A percentile compares a stretch with the other conserved stretches of the same genome.
phyloP scores from a whole-genome alignment of 352 stramenopile genomes.

The Pythium periplocum region DNA sequence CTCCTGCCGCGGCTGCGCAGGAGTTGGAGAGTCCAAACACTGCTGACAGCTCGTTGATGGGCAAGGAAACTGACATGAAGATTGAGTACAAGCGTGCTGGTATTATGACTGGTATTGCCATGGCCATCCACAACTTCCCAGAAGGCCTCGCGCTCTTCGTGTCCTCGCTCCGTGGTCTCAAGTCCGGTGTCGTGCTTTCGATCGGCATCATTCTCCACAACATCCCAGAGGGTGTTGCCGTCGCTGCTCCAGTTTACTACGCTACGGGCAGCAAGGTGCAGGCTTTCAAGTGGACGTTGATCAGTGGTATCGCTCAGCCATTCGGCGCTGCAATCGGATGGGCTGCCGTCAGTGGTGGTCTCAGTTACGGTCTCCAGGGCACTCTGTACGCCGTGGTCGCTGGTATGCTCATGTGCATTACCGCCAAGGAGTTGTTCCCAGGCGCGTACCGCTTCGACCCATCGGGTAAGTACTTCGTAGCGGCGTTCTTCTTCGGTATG shows the following conservation, averaged over 20 bases:
- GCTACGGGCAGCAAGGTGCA: conserved; percentile 89
- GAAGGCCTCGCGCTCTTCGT: conserved; percentile 96
- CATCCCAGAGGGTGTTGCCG: conserved; percentile 92
- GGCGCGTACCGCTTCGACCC: conserved; percentile 89
- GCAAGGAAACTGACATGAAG: conserved; percentile 23
- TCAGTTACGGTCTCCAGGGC: conserved; percentile 67
- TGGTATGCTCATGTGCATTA: conserved; percentile 94
- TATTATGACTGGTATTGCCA: conserved; percentile 91
- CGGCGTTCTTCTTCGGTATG: conserved; percentile 84
- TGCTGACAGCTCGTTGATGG: conserved; percentile 7
- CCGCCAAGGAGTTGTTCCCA: conserved; percentile 86
- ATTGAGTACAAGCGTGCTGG: conserved; percentile 75
- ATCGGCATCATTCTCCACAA: conserved; percentile 97
- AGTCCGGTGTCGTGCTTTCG: conserved; percentile 87
- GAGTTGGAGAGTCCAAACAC: conserved; percentile 9
- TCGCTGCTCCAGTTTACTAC: conserved; percentile 95
- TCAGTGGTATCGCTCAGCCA: conserved; percentile 87
- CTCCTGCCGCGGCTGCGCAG: conserved; percentile 1
- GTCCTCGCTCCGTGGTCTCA: conserved; percentile 85
- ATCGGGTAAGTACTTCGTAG: conserved; percentile 81
- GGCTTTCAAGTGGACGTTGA: conserved; percentile 88
- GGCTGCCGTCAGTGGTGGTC: conserved; percentile 41
- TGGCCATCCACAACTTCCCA: conserved; percentile 97
- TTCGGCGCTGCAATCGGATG: conserved; percentile 88
- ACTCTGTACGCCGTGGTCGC: conserved; percentile 90